These are phyloP conservation scores for Wickerhamomyces bisporus DNA, from an alignment of 805 yeast genomes.

Conservation along the genomic window DNA sequence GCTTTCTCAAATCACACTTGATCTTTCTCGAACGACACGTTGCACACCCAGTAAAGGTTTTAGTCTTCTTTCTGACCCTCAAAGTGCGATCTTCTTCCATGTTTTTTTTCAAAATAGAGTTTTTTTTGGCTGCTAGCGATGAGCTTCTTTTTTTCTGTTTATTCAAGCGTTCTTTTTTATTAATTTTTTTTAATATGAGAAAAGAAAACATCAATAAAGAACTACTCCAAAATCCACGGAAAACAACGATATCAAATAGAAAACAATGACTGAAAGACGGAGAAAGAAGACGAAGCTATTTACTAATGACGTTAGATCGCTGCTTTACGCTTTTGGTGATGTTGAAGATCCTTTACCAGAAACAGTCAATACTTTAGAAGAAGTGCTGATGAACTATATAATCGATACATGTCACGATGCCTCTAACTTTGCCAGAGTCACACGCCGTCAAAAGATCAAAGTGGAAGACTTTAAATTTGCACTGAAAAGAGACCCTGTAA, in stretches of 20 bases:
- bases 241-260: neutral
- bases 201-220: neutral
- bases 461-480: slow-evolving; percentile 73
- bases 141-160: neutral
- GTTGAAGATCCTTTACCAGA: slow-evolving; percentile 61
- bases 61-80: slow-evolving; percentile 37
- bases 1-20: slow-evolving; percentile 70
- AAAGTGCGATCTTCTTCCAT: neutral
- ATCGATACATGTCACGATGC: slow-evolving; percentile 57
- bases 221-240: neutral
- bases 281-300: slow-evolving; percentile 40
- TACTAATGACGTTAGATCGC: slow-evolving; percentile 47
- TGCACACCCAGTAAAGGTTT: slow-evolving; percentile 85
- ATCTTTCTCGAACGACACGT: slow-evolving; percentile 80
- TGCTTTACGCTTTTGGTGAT: slow-evolving; percentile 72
- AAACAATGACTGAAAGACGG: slow-evolving; percentile 15
- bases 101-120: neutral
- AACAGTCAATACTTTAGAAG: slow-evolving; percentile 62
- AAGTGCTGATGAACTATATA: slow-evolving; percentile 57
- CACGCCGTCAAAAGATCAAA: slow-evolving; percentile 55
- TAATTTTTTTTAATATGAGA: neutral
- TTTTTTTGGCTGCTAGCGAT: neutral
- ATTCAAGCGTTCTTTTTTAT: neutral
- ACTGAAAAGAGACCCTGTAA: slow-evolving; percentile 57
- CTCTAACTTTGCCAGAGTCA: slow-evolving; percentile 41